Evolutionary conservation across 2,329 filamentous ascomycete species (phyloP).

Genomic region (Diplodia mutila): DNA sequence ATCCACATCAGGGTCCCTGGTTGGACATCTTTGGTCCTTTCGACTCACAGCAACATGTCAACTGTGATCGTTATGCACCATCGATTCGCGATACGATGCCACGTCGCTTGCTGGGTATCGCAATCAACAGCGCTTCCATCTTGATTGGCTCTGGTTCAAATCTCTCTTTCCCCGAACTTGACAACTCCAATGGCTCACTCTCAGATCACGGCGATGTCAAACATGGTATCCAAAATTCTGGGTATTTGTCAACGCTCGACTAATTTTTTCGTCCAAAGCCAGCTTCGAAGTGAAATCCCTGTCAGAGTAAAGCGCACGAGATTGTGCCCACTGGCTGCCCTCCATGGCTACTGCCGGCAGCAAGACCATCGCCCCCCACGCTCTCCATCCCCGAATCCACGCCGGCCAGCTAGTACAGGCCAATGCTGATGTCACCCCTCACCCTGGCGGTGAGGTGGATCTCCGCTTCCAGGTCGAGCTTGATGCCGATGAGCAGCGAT

Average conservation of each 20-base stretch:
- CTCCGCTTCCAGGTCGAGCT: slow-evolving; percentile 66
- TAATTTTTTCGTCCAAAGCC: background rate
- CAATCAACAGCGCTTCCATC: too few relatives aligned
- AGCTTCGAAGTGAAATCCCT: background rate
- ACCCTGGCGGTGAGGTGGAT: slow-evolving; percentile 64
- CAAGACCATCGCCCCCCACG: background rate
- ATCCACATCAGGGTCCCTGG: background rate
- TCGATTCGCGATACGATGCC: too few relatives aligned
- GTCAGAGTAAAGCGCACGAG: background rate
- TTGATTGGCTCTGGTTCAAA: too few relatives aligned
- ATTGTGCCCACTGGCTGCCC: background rate
- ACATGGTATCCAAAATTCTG: background rate
- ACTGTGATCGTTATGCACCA: too few relatives aligned
- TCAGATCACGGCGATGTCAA: background rate
- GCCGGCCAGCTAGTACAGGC: slow-evolving; percentile 53
- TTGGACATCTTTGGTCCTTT: too few relatives aligned
- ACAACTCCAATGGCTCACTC: background rate
- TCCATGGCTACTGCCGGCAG: background rate
- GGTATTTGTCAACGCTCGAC: background rate
- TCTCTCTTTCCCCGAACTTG: too few relatives aligned
- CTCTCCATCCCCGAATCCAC: background rate
- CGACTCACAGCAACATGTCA: too few relatives aligned
- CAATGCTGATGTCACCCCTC: slow-evolving; percentile 64
- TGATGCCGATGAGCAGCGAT: slow-evolving; percentile 64
- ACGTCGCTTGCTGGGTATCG: too few relatives aligned